Base-by-base conservation (phyloP, 2,329 filamentous ascomycete genomes). In the Fusarium veterinarium region DNA sequence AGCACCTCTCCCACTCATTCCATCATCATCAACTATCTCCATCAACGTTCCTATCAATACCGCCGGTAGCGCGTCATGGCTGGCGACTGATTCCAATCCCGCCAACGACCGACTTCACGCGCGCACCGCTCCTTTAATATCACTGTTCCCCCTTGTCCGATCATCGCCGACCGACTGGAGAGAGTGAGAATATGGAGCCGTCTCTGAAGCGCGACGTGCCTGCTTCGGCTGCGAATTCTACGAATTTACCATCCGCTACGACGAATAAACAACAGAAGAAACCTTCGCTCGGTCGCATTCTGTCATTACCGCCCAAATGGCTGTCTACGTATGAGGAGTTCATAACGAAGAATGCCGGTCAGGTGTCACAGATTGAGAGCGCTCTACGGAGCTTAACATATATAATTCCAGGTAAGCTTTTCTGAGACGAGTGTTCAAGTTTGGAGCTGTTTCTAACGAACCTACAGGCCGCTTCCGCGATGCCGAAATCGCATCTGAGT, bases 321-420 rank as follows among this genome's bases (percentile, higher is more conserved):
- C 85, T 94, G 59, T 84, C 87, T 73, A 88, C 91, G 84, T 97
- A 97, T 83, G 91, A 91, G 78, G 92, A 96, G 73, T 98, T 98
- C 84, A 95, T 99, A 85, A 93, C 93, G 71, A 96, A 95, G 84
- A 99, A 99, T 81, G 91, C 95, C 69, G 92, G 94, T 79, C 94
- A 97, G 67, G 95, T 99, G 59, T 94, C 94, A 55, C 95, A 97
- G 84, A 95, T 99, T 72, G 96, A 99, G 85, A 97, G 94, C 71
- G 94, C 95, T 19, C 85, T 99, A 79, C 91, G 96, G 42, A 97
- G 95, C 33, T 84, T 99, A 73, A 98, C 95, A 52, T 99, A 99
- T 81, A 95, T 99, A 74, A 96, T 98, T 55, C 96, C 95, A 64
- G 95, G 93, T 91, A 80, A 63, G 80, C 59, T 37, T 28, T 2